Conservation (phyloP, 805 yeast genomes). For the Spathaspora sp. region DNA sequence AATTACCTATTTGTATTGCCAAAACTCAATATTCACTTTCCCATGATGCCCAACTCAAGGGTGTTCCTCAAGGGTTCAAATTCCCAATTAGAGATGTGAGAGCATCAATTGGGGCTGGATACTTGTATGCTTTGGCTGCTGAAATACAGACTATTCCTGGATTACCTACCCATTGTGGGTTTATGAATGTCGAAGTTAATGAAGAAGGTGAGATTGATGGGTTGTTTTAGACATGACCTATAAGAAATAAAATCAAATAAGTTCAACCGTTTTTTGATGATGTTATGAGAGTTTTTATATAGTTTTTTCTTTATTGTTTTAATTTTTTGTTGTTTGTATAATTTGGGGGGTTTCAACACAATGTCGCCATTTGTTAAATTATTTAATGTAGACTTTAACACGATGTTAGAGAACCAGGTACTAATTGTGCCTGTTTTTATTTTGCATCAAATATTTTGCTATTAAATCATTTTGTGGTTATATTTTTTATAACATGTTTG, state of each 20-base stretch:
- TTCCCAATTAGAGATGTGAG: conserved; percentile 81
- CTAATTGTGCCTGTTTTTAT: no score
- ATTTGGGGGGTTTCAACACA: background rate
- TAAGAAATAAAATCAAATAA: background rate
- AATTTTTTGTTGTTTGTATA: background rate
- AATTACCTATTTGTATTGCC: conserved; percentile 80
- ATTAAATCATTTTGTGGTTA: no score
- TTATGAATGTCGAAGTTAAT: conserved; percentile 80
- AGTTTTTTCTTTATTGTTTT: background rate
- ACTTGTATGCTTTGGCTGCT: conserved; percentile 79
- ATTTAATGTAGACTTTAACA: background rate
- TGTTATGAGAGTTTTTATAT: conserved; percentile 3
- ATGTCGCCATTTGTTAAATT: background rate
- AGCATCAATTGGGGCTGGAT: conserved; percentile 80
- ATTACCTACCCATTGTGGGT: conserved; percentile 79
- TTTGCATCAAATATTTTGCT: no score
- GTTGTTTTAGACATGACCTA: conserved; percentile 43
- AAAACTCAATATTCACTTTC: conserved; percentile 83
- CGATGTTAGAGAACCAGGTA: no score
- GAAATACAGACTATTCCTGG: conserved; percentile 88
- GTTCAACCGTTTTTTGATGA: conserved; percentile 11
- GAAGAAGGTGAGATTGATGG: conserved; percentile 83
- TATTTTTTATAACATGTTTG: no score
- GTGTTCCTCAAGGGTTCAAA: conserved; percentile 76
- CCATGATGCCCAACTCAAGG: conserved; percentile 78